Base-by-base conservation (phyloP, 768 basidiomycete species). In the Psilocybe cyanescens region DNA sequence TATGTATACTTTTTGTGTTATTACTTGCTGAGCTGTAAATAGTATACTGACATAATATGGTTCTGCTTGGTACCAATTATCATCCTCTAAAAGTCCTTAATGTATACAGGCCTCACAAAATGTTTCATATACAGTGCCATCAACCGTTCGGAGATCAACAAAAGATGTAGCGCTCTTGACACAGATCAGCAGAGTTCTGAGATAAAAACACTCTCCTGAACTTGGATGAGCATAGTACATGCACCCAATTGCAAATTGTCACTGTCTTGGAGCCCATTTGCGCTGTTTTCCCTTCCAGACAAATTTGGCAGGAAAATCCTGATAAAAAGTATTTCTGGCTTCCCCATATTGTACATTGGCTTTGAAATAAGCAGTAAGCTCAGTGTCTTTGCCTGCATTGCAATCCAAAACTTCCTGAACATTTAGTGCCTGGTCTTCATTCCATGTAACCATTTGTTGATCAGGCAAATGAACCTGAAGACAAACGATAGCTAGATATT, bases 21-120 rank as follows among this genome's bases (percentile, higher is more conserved):
- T n/a, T n/a, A n/a, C n/a, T n/a, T n/a, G n/a, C n/a, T n/a, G n/a
- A n/a, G n/a, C n/a, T n/a, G n/a, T n/a, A n/a, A n/a, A n/a, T n/a
- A n/a, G n/a, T n/a, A n/a, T n/a, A n/a, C n/a, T n/a, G n/a, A n/a
- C n/a, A n/a, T n/a, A n/a, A n/a, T n/a, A n/a, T n/a, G n/a, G n/a
- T n/a, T n/a, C n/a, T n/a, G n/a, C n/a, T n/a, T n/a, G n/a, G n/a
- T n/a, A n/a, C n/a, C n/a, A n/a, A n/a, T 65, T 65, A 66, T 86
- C 78, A 75, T 83, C 76, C 19, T 81, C 74, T 3, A 85, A 69
- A 0, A 85, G 73, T 1, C 80, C 81, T 5, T 54, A 51, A 19
- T 74, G 74, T 14, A 71, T n/a, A 58, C 83, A 85, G 2, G 81
- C 81, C 0, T 74, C 76, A 33, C 71, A 67, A 52, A 78, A 84